Conservation (phyloP, 441 rosid genomes). For the Bocquillonia castaneifolia region DNA sequence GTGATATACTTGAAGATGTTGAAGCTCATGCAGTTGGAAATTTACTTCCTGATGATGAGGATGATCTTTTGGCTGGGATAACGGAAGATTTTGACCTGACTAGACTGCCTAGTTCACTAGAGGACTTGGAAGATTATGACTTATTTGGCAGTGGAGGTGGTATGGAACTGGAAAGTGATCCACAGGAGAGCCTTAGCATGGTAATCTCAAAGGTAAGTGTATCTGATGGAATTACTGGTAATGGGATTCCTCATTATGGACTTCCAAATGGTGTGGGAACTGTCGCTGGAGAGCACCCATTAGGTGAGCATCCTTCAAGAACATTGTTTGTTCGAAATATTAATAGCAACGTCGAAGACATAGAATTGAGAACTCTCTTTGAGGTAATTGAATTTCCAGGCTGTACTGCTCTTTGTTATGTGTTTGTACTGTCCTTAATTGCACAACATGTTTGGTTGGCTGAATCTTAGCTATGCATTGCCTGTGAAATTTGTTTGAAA, state of each 20-base stretch:
- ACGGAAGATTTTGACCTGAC: conserved; percentile 78
- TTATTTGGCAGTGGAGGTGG: conserved; percentile 95
- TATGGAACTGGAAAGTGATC: conserved; percentile 75
- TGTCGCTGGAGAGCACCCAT: conserved; percentile 95
- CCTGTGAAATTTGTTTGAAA: neutral
- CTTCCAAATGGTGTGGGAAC: conserved; percentile 70
- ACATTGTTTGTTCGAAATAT: conserved; percentile 96
- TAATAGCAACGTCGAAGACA: conserved; percentile 93
- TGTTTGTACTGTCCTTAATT: neutral
- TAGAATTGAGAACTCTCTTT: conserved; percentile 74
- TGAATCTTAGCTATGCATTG: neutral
- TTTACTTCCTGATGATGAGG: conserved; percentile 87
- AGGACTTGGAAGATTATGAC: conserved; percentile 85
- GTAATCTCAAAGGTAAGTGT: conserved; percentile 57
- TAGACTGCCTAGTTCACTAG: conserved; percentile 59
- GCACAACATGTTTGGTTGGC: neutral
- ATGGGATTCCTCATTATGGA: conserved; percentile 51
- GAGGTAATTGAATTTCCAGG: conserved; percentile 52
- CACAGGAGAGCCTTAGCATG: conserved; percentile 51
- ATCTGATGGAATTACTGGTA: conserved; percentile 57
- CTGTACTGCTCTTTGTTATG: neutral
- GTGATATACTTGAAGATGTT: conserved; percentile 38
- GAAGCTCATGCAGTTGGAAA: conserved; percentile 48
- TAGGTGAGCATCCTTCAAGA: conserved; percentile 98
- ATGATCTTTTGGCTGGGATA: conserved; percentile 79